Conservation (phyloP, 306 rosid species). For the Acacia acuminata region DNA sequence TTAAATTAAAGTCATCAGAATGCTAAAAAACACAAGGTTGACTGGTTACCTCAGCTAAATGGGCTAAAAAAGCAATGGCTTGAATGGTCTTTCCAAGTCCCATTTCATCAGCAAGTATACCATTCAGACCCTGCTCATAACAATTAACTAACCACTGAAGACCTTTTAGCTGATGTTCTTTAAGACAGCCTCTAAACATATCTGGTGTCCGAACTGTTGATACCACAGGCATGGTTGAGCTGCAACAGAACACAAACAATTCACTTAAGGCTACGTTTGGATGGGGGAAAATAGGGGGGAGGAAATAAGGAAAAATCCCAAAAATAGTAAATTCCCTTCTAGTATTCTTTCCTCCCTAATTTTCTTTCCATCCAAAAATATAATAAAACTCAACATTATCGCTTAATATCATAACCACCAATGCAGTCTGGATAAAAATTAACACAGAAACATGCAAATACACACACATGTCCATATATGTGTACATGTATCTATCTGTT, state of each 20-base stretch:
- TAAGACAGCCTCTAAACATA: conserved; percentile 81
- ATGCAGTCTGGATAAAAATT: conserved; percentile 7
- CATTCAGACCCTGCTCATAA: conserved; percentile 99
- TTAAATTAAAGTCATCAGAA: conserved; percentile 32
- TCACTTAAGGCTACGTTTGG: too few species aligned
- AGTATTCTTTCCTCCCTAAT: too few species aligned
- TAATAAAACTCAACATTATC: conserved; percentile 27
- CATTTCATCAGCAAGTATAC: conserved; percentile 99
- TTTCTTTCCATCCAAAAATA: too few species aligned
- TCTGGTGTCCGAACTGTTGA: conserved; percentile 93
- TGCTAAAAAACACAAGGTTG: conserved; percentile 23
- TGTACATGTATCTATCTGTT: not conserved
- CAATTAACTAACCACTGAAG: conserved; percentile 99
- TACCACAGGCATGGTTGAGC: conserved; percentile 98
- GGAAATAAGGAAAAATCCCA: too few species aligned
- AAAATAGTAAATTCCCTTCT: too few species aligned
- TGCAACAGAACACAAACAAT: conserved; percentile 32
- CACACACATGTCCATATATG: not conserved
- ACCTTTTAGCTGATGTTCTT: conserved; percentile 93
- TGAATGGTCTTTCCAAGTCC: conserved; percentile 99
- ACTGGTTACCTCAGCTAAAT: conserved; percentile 89
- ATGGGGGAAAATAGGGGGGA: too few species aligned
- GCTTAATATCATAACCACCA: conserved; percentile 28
- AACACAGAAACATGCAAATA: conserved; percentile 8
- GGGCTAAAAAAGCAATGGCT: conserved; percentile 98